phyloP scores from a whole-genome alignment of 2,329 filamentous ascomycete species.

The Drechslerella coelobrocha region DNA sequence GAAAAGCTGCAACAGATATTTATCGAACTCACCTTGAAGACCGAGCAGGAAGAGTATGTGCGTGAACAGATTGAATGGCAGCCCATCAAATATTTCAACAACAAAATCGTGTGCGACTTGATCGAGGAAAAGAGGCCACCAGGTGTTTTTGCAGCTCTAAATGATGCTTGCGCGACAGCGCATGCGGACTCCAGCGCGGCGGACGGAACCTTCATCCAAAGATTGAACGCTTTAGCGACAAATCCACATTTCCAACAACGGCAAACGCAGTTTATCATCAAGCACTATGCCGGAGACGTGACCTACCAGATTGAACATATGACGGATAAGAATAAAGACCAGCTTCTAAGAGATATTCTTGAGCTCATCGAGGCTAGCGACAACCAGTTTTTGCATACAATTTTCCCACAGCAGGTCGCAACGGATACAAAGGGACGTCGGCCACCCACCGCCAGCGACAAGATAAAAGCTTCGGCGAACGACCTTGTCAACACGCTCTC shows the following conservation, averaged over 20 bases:
- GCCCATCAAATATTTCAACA: conserved; percentile 99
- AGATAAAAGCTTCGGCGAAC: conserved; percentile 97
- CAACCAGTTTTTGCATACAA: conserved; percentile 82
- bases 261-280: conserved; percentile 80
- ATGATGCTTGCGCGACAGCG: conserved; percentile 82
- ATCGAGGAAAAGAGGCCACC: conserved; percentile 98
- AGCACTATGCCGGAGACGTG: conserved; percentile 96
- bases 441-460: conserved; percentile 86
- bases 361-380: conserved; percentile 83
- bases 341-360: conserved; percentile 98
- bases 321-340: conserved; percentile 99
- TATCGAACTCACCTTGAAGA: conserved; percentile 98
- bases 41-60: conserved; percentile 97
- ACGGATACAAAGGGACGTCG: conserved; percentile 93
- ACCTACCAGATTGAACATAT: conserved; percentile 99
- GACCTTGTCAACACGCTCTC: conserved; percentile 98
- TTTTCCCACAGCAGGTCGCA: conserved; percentile 80
- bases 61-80: conserved; percentile 98
- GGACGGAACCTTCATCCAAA: conserved; percentile 87
- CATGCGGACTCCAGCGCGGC: conserved; percentile 90
- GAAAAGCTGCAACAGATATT: conserved; percentile 99
- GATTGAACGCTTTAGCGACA: conserved; percentile 91
- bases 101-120: conserved; percentile 96
- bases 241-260: conserved; percentile 97
- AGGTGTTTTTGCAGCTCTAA: conserved; percentile 86